These are phyloP conservation scores for Hortiboletus campestris DNA, from an alignment of 768 basidiomycete genomes.

Conservation along the genomic window DNA sequence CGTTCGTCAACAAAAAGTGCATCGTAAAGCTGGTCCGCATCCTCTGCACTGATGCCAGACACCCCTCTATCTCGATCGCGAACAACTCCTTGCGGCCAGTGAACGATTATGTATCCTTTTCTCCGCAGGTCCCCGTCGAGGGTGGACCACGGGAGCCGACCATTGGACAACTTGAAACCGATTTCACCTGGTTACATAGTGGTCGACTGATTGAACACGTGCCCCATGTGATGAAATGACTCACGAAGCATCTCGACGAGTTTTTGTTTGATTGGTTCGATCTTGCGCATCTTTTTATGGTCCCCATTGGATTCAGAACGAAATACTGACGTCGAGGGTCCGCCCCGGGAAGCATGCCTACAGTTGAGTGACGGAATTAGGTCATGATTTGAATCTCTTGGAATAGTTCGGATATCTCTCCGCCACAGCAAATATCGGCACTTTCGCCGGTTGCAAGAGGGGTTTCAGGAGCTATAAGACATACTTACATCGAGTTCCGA, in stretches of 20 bases:
- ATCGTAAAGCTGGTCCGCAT: constrained; percentile 2
- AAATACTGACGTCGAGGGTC: not conserved
- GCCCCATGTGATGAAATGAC: not conserved
- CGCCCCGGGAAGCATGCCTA: not conserved
- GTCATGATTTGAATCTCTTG: not conserved
- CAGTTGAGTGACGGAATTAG: not conserved
- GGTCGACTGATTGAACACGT: not conserved
- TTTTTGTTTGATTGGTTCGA: not conserved
- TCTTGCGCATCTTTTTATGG: not conserved
- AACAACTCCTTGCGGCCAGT: constrained; percentile 4
- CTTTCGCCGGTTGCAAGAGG: not conserved
- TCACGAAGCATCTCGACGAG: constrained; percentile 11
- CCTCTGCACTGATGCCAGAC: constrained; percentile 1
- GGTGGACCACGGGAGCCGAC: not conserved
- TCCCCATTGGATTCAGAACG: not conserved
- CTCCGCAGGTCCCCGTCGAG: not conserved
- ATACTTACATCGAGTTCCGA: not conserved
- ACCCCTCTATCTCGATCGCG: constrained; percentile 1
- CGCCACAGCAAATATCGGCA: too few species aligned
- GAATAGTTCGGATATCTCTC: too few species aligned
- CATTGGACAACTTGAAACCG: not conserved
- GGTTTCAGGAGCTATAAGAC: not conserved
- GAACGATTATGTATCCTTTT: not conserved
- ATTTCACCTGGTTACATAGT: not conserved
- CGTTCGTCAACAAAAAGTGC: constrained; percentile 2